Evolutionary conservation across 306 rosid genomes (phyloP).

Genomic region (Castanea crenata): DNA sequence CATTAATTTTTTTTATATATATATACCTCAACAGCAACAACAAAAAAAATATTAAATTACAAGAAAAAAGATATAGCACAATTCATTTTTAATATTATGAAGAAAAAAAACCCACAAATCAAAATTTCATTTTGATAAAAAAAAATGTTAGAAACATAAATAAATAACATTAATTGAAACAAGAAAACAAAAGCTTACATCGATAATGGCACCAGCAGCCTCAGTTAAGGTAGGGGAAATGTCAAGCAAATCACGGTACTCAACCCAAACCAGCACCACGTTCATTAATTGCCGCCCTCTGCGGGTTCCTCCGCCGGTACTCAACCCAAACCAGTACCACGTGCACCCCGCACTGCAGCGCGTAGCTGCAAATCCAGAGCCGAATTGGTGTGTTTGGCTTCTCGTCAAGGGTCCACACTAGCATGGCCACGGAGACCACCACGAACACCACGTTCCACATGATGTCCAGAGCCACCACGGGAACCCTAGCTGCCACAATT

Average conservation of each 20-base stretch:
- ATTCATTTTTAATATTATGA: no score
- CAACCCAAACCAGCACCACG: no score
- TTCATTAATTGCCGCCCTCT: slow-evolving; percentile 27
- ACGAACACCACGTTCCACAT: slow-evolving; percentile 87
- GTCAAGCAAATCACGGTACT: slow-evolving; percentile 84
- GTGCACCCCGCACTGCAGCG: slow-evolving; percentile 74
- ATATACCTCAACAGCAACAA: no score
- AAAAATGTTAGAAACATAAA: slow-evolving; percentile 7
- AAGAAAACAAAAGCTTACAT: slow-evolving; percentile 45
- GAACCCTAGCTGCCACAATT: no score
- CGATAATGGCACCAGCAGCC: slow-evolving; percentile 97
- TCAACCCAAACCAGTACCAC: slow-evolving; percentile 78
- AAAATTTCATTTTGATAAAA: background rate
- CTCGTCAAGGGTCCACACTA: slow-evolving; percentile 51
- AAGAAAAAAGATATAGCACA: no score
- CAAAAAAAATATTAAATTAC: no score
- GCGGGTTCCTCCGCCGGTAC: slow-evolving; percentile 54
- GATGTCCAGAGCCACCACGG: slow-evolving; percentile 83
- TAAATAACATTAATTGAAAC: background rate
- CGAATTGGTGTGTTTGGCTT: slow-evolving; percentile 70
- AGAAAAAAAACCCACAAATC: background rate
- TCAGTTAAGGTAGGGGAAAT: slow-evolving; percentile 86
- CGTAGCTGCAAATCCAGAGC: slow-evolving; percentile 80
- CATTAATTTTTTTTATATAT: no score
- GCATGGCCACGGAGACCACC: slow-evolving; percentile 65